These are phyloP conservation scores for Colletotrichum siamense DNA, from an alignment of 2,329 filamentous ascomycete species.

Conservation along the genomic window DNA sequence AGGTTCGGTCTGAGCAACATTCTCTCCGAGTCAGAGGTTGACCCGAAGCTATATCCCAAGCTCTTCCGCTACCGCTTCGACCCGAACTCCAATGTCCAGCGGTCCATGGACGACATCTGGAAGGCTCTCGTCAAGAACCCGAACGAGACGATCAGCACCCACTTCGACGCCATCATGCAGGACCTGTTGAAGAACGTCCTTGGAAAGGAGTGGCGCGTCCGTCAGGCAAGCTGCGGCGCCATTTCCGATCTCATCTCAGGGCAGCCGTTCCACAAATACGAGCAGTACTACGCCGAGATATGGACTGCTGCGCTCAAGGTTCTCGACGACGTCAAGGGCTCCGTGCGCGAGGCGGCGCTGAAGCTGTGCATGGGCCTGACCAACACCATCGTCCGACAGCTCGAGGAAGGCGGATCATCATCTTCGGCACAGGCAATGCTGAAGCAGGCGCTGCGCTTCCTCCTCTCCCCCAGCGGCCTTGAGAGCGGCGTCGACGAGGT, in stretches of 20 bases:
- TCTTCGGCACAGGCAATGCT: conserved; percentile 81
- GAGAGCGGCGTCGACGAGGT: conserved; percentile 91
- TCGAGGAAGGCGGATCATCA: conserved; percentile 77
- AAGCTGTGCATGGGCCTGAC: conserved; percentile 85
- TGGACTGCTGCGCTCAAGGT: conserved; percentile 90
- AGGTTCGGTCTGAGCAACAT: conserved; percentile 92
- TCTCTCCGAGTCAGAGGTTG: conserved; percentile 84
- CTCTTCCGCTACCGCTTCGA: conserved; percentile 95
- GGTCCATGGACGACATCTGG: conserved; percentile 98
- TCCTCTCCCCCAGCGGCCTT: conserved; percentile 86
- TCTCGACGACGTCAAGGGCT: conserved; percentile 93
- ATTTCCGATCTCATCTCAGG: conserved; percentile 89
- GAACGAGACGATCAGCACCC: conserved; percentile 73
- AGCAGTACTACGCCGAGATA: conserved; percentile 82
- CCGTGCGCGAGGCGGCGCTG: conserved; percentile 81
- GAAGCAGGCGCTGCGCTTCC: conserved; percentile 84
- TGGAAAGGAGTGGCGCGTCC: conserved; percentile 90
- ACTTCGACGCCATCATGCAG: conserved; percentile 89
- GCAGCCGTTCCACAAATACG: conserved; percentile 76
- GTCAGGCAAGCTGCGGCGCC: conserved; percentile 90
- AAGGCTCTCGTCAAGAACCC: conserved; percentile 92
- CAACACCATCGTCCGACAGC: conserved; percentile 81
- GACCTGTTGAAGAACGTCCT: conserved; percentile 87
- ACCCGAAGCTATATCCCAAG: conserved; percentile 94
- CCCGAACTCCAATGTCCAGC: conserved; percentile 89